phyloP scores from a whole-genome alignment of 768 basidiomycete genomes.

The Amanita fuliginea region DNA sequence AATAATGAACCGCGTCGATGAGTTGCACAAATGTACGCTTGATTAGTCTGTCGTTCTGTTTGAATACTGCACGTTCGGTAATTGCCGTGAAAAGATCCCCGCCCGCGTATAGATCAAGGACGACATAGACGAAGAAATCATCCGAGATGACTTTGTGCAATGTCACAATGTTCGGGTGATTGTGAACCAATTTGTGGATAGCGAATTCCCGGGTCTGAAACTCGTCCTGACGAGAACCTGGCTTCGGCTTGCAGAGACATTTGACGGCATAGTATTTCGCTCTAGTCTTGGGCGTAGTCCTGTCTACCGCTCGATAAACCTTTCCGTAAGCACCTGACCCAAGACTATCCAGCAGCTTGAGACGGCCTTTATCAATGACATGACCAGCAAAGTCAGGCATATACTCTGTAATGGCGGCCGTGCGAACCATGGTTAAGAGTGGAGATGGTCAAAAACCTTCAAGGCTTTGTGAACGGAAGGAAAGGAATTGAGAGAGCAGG shows the following conservation, averaged over 20 bases:
- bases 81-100: slow-evolving; percentile 71
- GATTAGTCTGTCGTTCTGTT: slow-evolving; percentile 50
- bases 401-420: slow-evolving; percentile 23
- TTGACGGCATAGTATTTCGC: slow-evolving; percentile 59
- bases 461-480: slow-evolving; percentile 7
- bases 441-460: slow-evolving; percentile 6
- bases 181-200: slow-evolving; percentile 40
- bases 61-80: slow-evolving; percentile 40
- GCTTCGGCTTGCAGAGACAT: slow-evolving; percentile 51
- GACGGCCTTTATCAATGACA: slow-evolving; percentile 45
- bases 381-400: slow-evolving; percentile 42
- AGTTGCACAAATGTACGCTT: slow-evolving; percentile 67
- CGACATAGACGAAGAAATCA: slow-evolving; percentile 51
- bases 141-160: slow-evolving; percentile 56
- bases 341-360: slow-evolving; percentile 49
- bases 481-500: slow-evolving; percentile 11
- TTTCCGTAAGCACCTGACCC: slow-evolving; percentile 71
- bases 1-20: slow-evolving; percentile 67
- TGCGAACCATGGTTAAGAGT: slow-evolving; percentile 25
- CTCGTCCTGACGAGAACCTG: slow-evolving; percentile 41
- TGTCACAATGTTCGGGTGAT: slow-evolving; percentile 56
- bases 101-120: slow-evolving; percentile 43
- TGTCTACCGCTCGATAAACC: slow-evolving; percentile 64
- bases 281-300: slow-evolving; percentile 22
- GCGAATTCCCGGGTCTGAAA: slow-evolving; percentile 62